Evolutionary conservation across 2,329 filamentous ascomycete species (phyloP).

Genomic region (Cryphonectria carpinicola): DNA sequence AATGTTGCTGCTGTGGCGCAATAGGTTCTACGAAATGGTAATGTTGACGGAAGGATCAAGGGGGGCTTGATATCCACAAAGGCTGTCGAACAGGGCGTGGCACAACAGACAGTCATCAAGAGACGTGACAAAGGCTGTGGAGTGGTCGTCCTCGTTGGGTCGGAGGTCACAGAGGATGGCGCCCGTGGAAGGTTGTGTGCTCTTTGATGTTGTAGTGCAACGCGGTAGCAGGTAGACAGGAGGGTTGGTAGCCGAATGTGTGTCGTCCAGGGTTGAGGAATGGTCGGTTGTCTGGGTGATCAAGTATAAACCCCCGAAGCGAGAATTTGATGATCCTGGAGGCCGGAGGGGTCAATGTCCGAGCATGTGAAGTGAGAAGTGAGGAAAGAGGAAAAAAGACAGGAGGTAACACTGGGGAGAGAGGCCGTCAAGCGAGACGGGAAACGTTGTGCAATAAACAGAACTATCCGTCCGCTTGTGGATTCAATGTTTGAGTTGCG

Average conservation of each 20-base stretch:
- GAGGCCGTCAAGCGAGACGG: conserved; percentile 9
- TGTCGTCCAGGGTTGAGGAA: conserved; percentile 11
- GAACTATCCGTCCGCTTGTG: not conserved
- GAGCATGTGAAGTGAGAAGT: not conserved
- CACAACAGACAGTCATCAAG: conserved; percentile 19
- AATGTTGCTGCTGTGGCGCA: conserved; percentile 28
- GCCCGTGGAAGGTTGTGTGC: conserved; percentile 9
- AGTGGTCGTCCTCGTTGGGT: not conserved
- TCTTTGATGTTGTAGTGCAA: conserved; percentile 11
- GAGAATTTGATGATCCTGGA: conserved; percentile 18
- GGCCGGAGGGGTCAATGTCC: conserved; percentile 6
- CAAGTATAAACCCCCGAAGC: conserved; percentile 12
- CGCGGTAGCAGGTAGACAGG: conserved; percentile 10
- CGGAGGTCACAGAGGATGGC: not conserved
- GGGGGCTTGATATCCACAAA: not conserved
- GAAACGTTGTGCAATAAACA: conserved; percentile 23
- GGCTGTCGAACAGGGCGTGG: not conserved
- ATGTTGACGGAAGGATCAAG: conserved; percentile 14
- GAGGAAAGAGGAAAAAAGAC: not conserved
- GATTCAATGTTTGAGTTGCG: not conserved
- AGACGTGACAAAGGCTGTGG: conserved; percentile 4
- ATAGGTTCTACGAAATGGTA: conserved; percentile 20
- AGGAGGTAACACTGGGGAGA: conserved; percentile 19
- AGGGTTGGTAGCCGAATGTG: conserved; percentile 14
- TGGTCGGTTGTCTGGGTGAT: conserved; percentile 29